Percentiles rank a stretch among this genome's conserved stretches.
Evolutionary conservation across 73 alveolate species (phyloP).

Genomic region (Paramecium biaurelia): DNA sequence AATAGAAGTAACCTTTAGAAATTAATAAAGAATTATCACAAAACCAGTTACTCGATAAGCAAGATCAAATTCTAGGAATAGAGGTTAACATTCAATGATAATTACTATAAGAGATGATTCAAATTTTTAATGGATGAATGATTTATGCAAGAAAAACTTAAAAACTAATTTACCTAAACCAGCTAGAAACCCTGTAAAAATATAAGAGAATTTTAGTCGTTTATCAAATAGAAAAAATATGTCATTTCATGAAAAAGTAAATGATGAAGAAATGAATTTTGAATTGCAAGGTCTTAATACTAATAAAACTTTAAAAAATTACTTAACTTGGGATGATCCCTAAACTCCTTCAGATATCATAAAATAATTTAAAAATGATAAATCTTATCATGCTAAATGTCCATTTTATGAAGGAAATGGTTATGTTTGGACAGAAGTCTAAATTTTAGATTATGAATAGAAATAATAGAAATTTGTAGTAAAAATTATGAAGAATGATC

Average conservation of each 20-base stretch:
- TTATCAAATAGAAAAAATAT: background rate
- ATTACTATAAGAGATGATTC: conserved; percentile 25
- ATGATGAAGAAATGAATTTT: conserved; percentile 38
- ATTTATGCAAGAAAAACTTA: background rate
- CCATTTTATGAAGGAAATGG: background rate
- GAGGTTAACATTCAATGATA: background rate
- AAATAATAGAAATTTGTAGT: background rate
- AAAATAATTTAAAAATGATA: background rate
- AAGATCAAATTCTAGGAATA: conserved; percentile 13
- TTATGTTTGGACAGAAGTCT: conserved; percentile 26
- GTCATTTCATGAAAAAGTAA: background rate
- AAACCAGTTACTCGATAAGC: background rate
- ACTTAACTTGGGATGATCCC: conserved; percentile 29
- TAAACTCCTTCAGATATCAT: background rate
- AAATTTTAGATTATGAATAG: background rate
- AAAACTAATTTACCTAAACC: conserved; percentile 39
- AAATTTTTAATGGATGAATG: conserved; percentile 34
- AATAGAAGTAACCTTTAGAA: background rate
- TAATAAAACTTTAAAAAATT: conserved; percentile 23
- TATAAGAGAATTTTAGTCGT: conserved; percentile 3
- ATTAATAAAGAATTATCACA: background rate
- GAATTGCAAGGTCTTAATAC: conserved; percentile 40
- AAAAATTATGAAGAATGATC: conserved; percentile 23
- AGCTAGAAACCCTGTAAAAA: conserved; percentile 44
- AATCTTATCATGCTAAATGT: conserved; percentile 3